Evolutionary conservation across 208 protist genomes (phyloP), one percentile per base, ranked within the genome.

Genomic region (Trypanosoma congolense): DNA sequence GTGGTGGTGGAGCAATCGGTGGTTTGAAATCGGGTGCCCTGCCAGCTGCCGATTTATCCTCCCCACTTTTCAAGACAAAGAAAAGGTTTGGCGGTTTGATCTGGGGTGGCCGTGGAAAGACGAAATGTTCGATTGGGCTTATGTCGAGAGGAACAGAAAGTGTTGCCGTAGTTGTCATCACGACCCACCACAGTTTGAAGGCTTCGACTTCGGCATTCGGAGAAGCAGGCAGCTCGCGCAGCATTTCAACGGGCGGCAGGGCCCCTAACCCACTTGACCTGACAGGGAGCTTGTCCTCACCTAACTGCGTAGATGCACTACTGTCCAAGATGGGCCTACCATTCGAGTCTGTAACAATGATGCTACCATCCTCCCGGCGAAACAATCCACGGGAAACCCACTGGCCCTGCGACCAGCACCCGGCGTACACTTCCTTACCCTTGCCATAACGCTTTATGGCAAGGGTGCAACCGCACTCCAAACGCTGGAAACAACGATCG

Each of bases 351-450:
- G 91, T 83, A 36, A 90, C 74, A 48, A 94, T 57, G 30, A 73
- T 77, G 25, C 80, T 55, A 3, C 87, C 87, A 52, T 94, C 83
- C 1, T 59, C 55, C 16, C 83, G 70, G 51, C 70, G 78, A 56
- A 90, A 90, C n/a, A 92, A 56, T 8, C 88, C 88, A 16, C 79
- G 72, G 2, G 80, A 74, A 16, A 91, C 84, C 80, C 79, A 90
- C 30, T 56, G 52, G 9, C 78, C 71, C 21, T 80, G 71, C 43
- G 78, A 81, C 82, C 81, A 90, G 56, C 68, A 80, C 3, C 88
- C 88, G 1, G 79, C 78, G 50, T 95, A 95, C n/a, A 90, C 70
- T 41, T 73, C 58, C n/a, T 74, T 71, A 40, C 75, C 73, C 12
- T 29, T 43, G 31, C 55, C 41, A 61, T 93, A 90, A 19, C 77